Evolutionary conservation across 495 filamentous ascomycete genomes (phyloP), one percentile per base, ranked within the genome.

Genomic region (Annulohypoxylon stygium): DNA sequence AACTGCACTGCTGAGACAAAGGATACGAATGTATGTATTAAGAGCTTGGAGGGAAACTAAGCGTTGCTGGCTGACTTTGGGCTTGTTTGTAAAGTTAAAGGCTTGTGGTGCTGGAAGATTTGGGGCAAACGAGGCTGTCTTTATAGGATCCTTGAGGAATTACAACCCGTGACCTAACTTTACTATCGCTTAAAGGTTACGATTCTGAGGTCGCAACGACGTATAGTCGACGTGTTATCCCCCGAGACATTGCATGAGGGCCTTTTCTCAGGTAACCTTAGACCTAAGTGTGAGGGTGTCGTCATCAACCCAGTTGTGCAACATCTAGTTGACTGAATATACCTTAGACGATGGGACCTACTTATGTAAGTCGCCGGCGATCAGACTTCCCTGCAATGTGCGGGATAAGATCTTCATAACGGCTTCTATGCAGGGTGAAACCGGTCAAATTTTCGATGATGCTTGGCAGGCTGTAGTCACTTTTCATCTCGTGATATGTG

Each of bases 141-240:
- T 62, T 62, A 62, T 62, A 62, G 59, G 59, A 62, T 62, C 59
- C 59, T 62, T 62, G 41, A 62, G 59, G 59, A 62, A 62, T 62
- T 62, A 62, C 59, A 62, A 62, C 59, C 59, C 59, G 59, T 62
- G 59, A 50, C 59, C 43, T 26, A 62, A 62, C 59, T 62, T 62
- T 62, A 50, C 41, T 50, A 48, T 62, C 48, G 41, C 59, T 62
- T 62, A 62, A 62, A 62, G 59, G 59, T 62, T 62, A 62, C 41
- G 59, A 62, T 62, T 62, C 59, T 62, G 59, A 62, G 59, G 59
- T 62, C 48, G 41, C 59, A 50, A 50, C 48, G 14, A 50, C 41
- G 23, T 62, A 62, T 62, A 62, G 41, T 62, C 48, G 41, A 62
- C 59, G 59, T 62, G 41, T 62, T 62, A 62, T 62, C 25, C 25